Percentiles rank a stretch among this genome's conserved stretches.
Evolutionary conservation across 2,329 filamentous ascomycete species (phyloP).

Genomic region (Dryadomyces sulphureus): DNA sequence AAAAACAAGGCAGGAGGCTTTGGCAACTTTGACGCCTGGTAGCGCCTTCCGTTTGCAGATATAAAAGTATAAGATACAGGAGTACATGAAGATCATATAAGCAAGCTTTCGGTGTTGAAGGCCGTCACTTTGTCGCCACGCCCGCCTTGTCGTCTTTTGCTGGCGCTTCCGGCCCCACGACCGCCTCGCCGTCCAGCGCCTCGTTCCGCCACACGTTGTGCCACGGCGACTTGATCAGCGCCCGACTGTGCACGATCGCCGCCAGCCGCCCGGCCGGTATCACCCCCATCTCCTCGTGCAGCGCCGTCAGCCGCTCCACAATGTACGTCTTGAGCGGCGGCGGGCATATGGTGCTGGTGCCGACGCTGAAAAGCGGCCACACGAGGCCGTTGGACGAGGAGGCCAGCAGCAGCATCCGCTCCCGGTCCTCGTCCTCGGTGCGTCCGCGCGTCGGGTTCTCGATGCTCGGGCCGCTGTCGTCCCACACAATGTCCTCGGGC

Average conservation of each 20-base stretch:
- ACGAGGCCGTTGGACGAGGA: constrained; percentile 32
- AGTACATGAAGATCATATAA: not conserved
- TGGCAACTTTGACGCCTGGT: constrained; percentile 93
- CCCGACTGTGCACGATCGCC: constrained; percentile 24
- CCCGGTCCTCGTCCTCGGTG: constrained; percentile 21
- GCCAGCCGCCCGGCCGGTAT: constrained; percentile 29
- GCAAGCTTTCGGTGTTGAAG: not conserved
- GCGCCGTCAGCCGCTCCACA: constrained; percentile 26
- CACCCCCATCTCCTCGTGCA: constrained; percentile 30
- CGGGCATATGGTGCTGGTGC: constrained; percentile 30
- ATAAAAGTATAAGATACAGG: not conserved
- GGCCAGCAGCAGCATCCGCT: constrained; percentile 32
- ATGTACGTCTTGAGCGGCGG: constrained; percentile 26
- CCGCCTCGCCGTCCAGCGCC: not conserved
- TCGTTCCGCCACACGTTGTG: not conserved
- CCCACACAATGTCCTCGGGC: constrained; percentile 8
- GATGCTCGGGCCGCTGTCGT: constrained; percentile 20
- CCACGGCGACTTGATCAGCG: constrained; percentile 12
- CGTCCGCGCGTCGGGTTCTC: constrained; percentile 24
- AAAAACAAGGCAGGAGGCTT: constrained; percentile 71
- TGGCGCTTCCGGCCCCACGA: too few relatives aligned
- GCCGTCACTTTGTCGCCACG: too few relatives aligned
- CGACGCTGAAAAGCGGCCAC: constrained; percentile 34
- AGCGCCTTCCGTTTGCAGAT: too few relatives aligned
- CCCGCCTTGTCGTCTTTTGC: too few relatives aligned